phyloP scores from a whole-genome alignment of 805 yeast species.

The Cyberlindnera mycetangii region DNA sequence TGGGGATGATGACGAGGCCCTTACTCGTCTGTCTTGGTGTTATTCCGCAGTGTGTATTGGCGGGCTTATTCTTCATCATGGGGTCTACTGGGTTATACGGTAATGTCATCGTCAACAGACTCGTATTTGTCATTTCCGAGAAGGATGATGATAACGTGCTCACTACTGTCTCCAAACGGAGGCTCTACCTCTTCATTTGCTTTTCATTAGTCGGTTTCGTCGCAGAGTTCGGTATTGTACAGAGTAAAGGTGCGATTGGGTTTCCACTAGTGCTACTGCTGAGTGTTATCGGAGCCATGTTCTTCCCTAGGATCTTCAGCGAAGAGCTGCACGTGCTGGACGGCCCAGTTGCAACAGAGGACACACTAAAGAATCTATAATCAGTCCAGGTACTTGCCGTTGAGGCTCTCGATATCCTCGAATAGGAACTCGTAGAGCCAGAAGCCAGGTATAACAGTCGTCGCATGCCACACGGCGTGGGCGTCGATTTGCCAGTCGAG shows the following conservation, averaged over 20 bases:
- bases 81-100: constrained; percentile 75
- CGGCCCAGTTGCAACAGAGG: constrained; percentile 57
- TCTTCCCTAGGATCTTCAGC: constrained; percentile 64
- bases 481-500: constrained; percentile 73
- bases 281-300: constrained; percentile 62
- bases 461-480: constrained; percentile 90
- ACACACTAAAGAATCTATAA: constrained; percentile 45
- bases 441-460: constrained; percentile 79
- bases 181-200: constrained; percentile 49
- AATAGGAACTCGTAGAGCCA: constrained; percentile 66
- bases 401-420: constrained; percentile 43
- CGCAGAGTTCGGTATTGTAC: constrained; percentile 81
- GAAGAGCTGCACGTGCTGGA: constrained; percentile 58
- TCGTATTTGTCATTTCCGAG: constrained; percentile 50
- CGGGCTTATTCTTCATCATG: constrained; percentile 93
- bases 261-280: constrained; percentile 80
- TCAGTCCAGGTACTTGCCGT: constrained; percentile 14
- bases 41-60: constrained; percentile 89
- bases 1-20: constrained; percentile 90
- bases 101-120: constrained; percentile 60
- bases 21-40: constrained; percentile 72
- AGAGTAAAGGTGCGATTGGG: constrained; percentile 89
- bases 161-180: constrained; percentile 30
- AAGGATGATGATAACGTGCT: constrained; percentile 6
- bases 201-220: constrained; percentile 67